Evolutionary conservation across 2,329 filamentous ascomycete species (phyloP).

Genomic region (Rachicladosporium sp.): DNA sequence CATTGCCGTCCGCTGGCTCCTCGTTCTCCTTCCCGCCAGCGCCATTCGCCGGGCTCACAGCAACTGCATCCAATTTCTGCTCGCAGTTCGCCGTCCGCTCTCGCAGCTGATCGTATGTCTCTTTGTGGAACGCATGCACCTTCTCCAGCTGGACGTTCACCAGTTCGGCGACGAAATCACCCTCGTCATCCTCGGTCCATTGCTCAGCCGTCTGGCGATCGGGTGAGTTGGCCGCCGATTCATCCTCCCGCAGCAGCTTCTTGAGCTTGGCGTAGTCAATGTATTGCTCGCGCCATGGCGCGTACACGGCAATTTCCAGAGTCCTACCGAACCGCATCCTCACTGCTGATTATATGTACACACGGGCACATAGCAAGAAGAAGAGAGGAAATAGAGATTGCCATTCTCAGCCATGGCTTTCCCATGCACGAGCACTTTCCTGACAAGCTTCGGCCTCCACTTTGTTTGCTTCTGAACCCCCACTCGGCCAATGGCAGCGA

Average conservation of each 20-base stretch:
- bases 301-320: slow-evolving; percentile 64
- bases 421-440: no score
- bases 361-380: no score
- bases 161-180: slow-evolving; percentile 84
- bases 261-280: slow-evolving; percentile 95
- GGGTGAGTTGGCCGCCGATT: slow-evolving; percentile 32
- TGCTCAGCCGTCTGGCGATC: slow-evolving; percentile 38
- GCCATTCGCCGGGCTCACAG: slow-evolving; percentile 14
- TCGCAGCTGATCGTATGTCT: slow-evolving; percentile 68
- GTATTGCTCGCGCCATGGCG: slow-evolving; percentile 85
- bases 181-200: slow-evolving; percentile 94
- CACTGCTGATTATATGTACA: no score
- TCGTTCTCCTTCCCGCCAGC: slow-evolving; percentile 16
- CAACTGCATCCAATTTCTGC: slow-evolving; percentile 48
- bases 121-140: slow-evolving; percentile 76
- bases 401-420: no score
- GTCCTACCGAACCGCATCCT: slow-evolving; percentile 89
- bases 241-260: slow-evolving; percentile 69
- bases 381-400: no score
- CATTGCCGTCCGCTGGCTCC: slow-evolving; percentile 13
- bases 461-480: no score
- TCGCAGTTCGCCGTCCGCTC: slow-evolving; percentile 66
- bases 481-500: no score
- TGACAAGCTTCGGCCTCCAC: no score
- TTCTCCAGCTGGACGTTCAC: slow-evolving; percentile 93